Evolutionary conservation across 2,329 filamentous ascomycete species (phyloP), one percentile per base, ranked within the genome.

Genomic region (Verticillium klebahnii): DNA sequence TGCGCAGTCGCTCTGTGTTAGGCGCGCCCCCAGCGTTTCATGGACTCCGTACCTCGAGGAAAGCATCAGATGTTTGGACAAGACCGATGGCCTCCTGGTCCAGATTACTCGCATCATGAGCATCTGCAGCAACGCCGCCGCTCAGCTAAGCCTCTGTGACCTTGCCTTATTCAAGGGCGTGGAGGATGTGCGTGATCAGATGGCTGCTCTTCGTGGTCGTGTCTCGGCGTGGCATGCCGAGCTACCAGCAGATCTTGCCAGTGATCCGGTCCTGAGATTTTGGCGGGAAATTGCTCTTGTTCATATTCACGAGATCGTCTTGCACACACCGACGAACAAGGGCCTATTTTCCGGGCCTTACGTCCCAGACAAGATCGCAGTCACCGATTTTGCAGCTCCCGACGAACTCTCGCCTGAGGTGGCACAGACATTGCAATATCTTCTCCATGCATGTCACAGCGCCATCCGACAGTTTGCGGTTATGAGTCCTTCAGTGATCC

Each of bases 261-360:
- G 17, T 6, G 56, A 52, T 3, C 57, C 31, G 14, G 36, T 58
- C 11, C 55, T 63, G 31, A n/a, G 31, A 36, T 58, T 63, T 11
- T 63, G 60, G 59, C 25, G 52, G 7, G 60, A 62, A 29, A 17
- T 60, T 5, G 62, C 63, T 57, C 59, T 63, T 40, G 59, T 65
- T 14, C 57, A 61, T 34, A 59, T 64, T n/a, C 59, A 67, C 50
- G 65, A 67, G 52, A 19, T 61, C 8, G 62, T 62, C 32, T 63
- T 65, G 9, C 64, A 65, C 57, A 67, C 64, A 9, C 55, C 40
- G 7, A 63, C 62, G 15, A 67, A 67, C 64, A 65, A 65, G 59
- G 55, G 57, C 7, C 60, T 61, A 32, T 67, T 63, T 45, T 61
- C 61, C 17, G 62, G 61, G 34, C 65, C 65, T 1, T 67, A 62